phyloP scores from a whole-genome alignment of 805 yeast species.

The Metschnikowia aberdeeniae region DNA sequence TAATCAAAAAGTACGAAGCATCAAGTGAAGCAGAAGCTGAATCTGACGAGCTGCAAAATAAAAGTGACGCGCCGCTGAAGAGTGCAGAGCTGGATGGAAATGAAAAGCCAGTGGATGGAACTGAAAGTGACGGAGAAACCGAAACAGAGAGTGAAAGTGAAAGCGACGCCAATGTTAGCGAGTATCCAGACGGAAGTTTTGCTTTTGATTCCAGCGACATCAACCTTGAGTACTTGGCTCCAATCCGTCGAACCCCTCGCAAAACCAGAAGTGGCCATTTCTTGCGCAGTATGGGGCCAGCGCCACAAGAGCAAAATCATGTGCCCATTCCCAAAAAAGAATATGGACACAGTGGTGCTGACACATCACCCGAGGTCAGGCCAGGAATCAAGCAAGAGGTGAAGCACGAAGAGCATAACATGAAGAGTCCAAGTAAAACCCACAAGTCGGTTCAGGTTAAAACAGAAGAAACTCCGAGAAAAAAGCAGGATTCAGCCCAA shows the following conservation, averaged over 20 bases:
- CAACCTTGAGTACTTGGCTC: neutral
- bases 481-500: neutral
- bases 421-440: too few relatives aligned
- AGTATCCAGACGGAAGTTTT: neutral
- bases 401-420: neutral
- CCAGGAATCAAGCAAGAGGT: neutral
- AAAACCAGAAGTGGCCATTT: constrained; percentile 1
- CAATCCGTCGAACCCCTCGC: neutral
- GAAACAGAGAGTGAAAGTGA: neutral
- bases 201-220: neutral
- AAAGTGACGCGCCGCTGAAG: too few relatives aligned
- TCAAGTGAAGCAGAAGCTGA: neutral
- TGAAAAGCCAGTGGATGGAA: neutral
- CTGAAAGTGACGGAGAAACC: neutral
- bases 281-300: constrained; percentile 5
- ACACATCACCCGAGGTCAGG: neutral
- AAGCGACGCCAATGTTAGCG: neutral
- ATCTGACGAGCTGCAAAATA: neutral
- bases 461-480: neutral
- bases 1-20: neutral
- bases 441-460: too few relatives aligned
- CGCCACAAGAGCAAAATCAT: neutral
- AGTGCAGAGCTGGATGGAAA: neutral
- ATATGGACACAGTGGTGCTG: constrained; percentile 3
- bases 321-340: constrained; percentile 1